Percentiles rank a stretch among this genome's conserved stretches.
These are phyloP conservation scores for Plasmodium coatneyi DNA, from an alignment of 169 alveolate species.

Conservation along the genomic window DNA sequence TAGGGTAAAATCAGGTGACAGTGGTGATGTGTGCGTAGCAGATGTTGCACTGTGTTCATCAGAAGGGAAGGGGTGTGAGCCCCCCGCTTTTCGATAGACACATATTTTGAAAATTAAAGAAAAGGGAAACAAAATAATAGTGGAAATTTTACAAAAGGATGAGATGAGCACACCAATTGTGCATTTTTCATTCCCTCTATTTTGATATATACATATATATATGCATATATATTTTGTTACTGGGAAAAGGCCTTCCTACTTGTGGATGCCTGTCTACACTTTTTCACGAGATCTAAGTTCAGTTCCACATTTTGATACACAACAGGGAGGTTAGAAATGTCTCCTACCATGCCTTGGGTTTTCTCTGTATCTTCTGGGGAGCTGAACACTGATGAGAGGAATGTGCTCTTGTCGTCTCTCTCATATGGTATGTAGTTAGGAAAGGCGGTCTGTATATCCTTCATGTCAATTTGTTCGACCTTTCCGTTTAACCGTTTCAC, in stretches of 20 bases:
- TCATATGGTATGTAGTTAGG: slow-evolving; percentile 65
- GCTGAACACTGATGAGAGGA: not conserved
- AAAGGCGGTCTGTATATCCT: not conserved
- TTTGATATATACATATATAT: not conserved
- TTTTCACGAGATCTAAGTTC: slow-evolving; percentile 18
- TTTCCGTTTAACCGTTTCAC: slow-evolving; percentile 41
- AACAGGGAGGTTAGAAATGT: slow-evolving; percentile 13
- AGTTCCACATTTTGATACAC: not conserved
- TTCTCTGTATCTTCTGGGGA: not conserved
- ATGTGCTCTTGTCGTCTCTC: not conserved
- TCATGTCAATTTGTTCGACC: slow-evolving; percentile 9
- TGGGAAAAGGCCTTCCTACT: not conserved
- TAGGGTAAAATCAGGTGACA: not conserved
- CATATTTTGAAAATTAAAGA: not conserved
- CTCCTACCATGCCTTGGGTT: not conserved
- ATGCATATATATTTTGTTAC: not conserved
- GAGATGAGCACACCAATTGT: not conserved
- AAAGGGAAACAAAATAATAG: not conserved
- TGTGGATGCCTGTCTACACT: slow-evolving; percentile 32
- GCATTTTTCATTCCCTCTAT: not conserved
- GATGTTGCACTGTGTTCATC: not conserved
- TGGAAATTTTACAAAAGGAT: not conserved
- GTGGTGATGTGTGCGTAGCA: not conserved
- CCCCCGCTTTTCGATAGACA: not conserved
- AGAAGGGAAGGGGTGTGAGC: not conserved